Conservation (phyloP, 331 rosid species). For the Phaseolus coccineus region DNA sequence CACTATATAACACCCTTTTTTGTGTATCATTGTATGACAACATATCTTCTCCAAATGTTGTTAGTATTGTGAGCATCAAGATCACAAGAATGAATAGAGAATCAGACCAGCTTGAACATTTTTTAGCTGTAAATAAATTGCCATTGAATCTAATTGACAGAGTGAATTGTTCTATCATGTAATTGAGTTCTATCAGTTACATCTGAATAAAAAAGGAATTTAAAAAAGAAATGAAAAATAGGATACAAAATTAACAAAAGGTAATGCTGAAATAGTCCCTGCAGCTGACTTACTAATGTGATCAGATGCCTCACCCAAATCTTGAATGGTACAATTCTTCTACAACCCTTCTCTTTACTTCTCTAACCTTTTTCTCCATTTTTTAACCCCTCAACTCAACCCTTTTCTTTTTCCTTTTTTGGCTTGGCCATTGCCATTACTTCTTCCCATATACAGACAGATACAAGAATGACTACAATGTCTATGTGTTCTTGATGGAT, state of each 20-base stretch:
- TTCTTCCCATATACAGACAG: constrained; percentile 75
- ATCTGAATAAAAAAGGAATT: constrained; percentile 60
- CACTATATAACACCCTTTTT: too few relatives aligned
- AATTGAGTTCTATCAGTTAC: constrained; percentile 77
- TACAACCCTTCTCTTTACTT: constrained; percentile 49
- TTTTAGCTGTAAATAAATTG: constrained; percentile 4
- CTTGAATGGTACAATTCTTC: constrained; percentile 59
- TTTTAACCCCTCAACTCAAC: not conserved
- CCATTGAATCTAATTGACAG: constrained; percentile 38
- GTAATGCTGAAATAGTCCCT: constrained; percentile 54
- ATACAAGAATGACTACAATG: constrained; percentile 84
- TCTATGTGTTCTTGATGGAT: constrained; percentile 57
- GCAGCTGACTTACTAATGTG: constrained; percentile 56
- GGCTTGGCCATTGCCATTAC: constrained; percentile 50
- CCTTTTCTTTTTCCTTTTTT: constrained; percentile 8
- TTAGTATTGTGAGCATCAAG: not conserved
- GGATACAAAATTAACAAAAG: constrained; percentile 73
- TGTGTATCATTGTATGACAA: too few relatives aligned
- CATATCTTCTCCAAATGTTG: not conserved
- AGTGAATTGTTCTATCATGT: constrained; percentile 67
- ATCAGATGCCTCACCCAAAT: constrained; percentile 56
- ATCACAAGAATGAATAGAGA: not conserved
- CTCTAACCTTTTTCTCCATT: constrained; percentile 38
- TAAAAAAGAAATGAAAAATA: constrained; percentile 57
- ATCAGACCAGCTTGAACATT: not conserved